Evolutionary conservation across 202 grass and related monocot genomes (phyloP).

Genomic region (Cymbopogon flexuosus): DNA sequence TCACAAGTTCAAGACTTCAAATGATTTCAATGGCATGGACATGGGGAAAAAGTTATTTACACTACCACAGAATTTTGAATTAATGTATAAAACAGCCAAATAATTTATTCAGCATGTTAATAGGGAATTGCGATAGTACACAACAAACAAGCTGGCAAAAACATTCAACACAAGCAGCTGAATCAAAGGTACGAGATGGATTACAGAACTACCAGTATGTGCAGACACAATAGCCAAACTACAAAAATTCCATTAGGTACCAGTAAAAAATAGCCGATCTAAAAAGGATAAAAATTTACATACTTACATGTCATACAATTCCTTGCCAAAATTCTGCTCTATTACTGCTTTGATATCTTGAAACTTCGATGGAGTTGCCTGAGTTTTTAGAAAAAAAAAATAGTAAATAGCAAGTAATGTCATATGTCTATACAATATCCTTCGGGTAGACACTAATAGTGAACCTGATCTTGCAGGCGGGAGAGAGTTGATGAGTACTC

Average conservation of each 20-base stretch:
- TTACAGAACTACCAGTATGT: neutral
- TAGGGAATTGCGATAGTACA: neutral
- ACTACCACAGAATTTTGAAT: neutral
- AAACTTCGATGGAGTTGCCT: constrained; percentile 78
- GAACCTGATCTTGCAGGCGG: constrained; percentile 82
- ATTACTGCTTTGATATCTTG: constrained; percentile 69
- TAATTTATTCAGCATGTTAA: neutral
- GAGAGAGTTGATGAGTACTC: constrained; percentile 87
- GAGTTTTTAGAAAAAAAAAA: constrained; percentile 29
- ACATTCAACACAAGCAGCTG: neutral
- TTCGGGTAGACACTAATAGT: neutral
- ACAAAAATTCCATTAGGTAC: constrained; percentile 2
- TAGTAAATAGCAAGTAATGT: constrained; percentile 19
- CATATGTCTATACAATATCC: neutral
- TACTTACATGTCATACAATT: constrained; percentile 81
- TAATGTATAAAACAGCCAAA: neutral
- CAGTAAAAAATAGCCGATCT: neutral
- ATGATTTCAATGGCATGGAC: constrained; percentile 11
- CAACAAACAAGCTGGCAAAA: constrained; percentile 12
- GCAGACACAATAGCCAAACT: neutral
- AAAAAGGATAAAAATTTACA: neutral
- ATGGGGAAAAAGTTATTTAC: neutral
- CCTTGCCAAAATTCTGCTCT: constrained; percentile 56
- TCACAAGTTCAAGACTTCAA: neutral
- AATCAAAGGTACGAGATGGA: constrained; percentile 3